Evolutionary conservation across 805 yeast genomes (phyloP), one percentile per base, ranked within the genome.

Genomic region (Yarrowia hollandica): DNA sequence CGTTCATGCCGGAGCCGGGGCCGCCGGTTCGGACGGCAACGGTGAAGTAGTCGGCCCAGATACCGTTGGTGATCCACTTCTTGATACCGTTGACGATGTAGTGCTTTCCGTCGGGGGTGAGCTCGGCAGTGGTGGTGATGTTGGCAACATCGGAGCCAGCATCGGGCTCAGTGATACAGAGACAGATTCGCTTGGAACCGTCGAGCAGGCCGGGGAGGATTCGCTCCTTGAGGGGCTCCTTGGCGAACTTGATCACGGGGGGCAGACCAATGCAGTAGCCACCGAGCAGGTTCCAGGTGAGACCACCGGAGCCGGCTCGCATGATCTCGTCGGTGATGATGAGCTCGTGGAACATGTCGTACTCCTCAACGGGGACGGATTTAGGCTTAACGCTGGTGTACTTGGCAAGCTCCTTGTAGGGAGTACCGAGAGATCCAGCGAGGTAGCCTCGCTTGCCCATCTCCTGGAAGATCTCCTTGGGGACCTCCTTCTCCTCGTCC

Each of bases 11-110:
- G 7, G 63, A 62, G 28, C 71, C 72, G 9, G 63, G 62, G 25
- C 71, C 72, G 25, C 78, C 78, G n/a, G 78, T 75, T 44, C 78
- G 74, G 54, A 73, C 75, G 16, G 78, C 78, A 16, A 72, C 74
- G 9, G 77, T 72, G 65, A 74, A 75, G 67, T 74, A 75, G 65
- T 75, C 78, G 23, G 75, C 62, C 67, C 72, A 73, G 48, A 73
- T 65, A 35, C 78, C 78, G 63, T 75, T 75, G 57, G 78, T 75
- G 69, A 75, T 75, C 78, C 78, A 75, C 65, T 75, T 75, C 69
- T 75, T 75, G 59, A 73, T 73, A 34, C 78, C 78, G 62, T 69
- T 74, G 55, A 75, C 73, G 38, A 72, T 64, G 63, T 64, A 75
- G 65, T 66, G 68, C 70, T 73, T 72, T 33, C 77, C 78, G 42